Percentiles rank a stretch among this genome's conserved stretches.
Conservation (phyloP, 352 stramenopile species). For the Halophytophthora batemanensis region DNA sequence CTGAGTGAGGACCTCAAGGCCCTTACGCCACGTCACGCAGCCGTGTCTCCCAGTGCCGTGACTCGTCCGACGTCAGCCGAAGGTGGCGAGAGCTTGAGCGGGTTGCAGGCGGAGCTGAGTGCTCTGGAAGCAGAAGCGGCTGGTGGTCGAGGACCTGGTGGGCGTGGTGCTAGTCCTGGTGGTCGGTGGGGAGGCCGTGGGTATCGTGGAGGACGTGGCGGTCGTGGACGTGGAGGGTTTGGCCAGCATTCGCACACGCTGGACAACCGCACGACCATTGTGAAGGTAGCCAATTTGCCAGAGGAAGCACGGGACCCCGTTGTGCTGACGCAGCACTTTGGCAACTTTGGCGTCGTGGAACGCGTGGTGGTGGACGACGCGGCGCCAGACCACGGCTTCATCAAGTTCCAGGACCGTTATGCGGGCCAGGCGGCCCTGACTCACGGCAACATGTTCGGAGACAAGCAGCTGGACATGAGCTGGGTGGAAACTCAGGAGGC, state of each 20-base stretch:
- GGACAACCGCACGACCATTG: slow-evolving; percentile 84
- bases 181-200: slow-evolving; percentile 45
- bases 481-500: slow-evolving; percentile 67
- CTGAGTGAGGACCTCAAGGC: slow-evolving; percentile 69
- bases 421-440: slow-evolving; percentile 60
- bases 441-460: slow-evolving; percentile 56
- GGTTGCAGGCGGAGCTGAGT: slow-evolving; percentile 64
- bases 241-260: slow-evolving; percentile 55
- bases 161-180: slow-evolving; percentile 22
- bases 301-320: slow-evolving; percentile 72
- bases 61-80: slow-evolving; percentile 9
- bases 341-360: slow-evolving; percentile 80
- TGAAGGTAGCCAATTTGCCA: slow-evolving; percentile 72
- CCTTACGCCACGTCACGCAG: slow-evolving; percentile 35
- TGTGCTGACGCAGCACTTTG: slow-evolving; percentile 84
- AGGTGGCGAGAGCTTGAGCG: slow-evolving; percentile 34
- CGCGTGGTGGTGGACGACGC: slow-evolving; percentile 61
- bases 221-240: slow-evolving; percentile 36
- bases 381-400: slow-evolving; percentile 45
- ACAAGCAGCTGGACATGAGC: slow-evolving; percentile 52
- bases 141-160: slow-evolving; percentile 19
- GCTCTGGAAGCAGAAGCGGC: slow-evolving; percentile 59
- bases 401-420: slow-evolving; percentile 86
- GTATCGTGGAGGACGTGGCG: slow-evolving; percentile 48
- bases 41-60: slow-evolving; percentile 16